These are phyloP conservation scores for Lagenaria siceraria DNA, from an alignment of 306 rosid genomes.

Conservation along the genomic window DNA sequence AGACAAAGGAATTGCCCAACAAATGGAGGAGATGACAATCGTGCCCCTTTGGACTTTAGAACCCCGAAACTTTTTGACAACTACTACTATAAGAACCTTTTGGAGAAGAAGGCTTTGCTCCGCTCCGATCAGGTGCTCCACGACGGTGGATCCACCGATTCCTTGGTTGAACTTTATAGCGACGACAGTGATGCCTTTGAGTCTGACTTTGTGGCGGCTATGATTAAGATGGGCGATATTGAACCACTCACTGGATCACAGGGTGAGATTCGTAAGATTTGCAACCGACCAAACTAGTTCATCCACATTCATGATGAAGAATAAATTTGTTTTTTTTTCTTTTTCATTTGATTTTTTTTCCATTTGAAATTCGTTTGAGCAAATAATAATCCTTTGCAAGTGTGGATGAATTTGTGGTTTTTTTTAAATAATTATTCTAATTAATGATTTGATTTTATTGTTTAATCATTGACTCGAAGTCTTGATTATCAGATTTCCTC, in stretches of 20 bases:
- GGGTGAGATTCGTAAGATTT: constrained; percentile 67
- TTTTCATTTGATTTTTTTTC: background rate
- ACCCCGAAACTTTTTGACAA: constrained; percentile 49
- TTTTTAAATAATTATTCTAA: background rate
- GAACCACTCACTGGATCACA: constrained; percentile 54
- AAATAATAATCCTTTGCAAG: background rate
- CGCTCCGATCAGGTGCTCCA: constrained; percentile 56
- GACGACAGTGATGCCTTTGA: constrained; percentile 17
- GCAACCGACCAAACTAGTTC: constrained; percentile 25
- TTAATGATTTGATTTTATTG: background rate
- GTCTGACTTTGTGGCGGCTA: constrained; percentile 42
- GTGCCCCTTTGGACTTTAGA: constrained; percentile 37
- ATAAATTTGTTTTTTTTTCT: background rate
- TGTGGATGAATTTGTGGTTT: background rate
- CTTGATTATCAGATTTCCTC: background rate
- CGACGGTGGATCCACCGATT: constrained; percentile 62
- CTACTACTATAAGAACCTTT: constrained; percentile 45
- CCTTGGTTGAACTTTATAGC: constrained; percentile 40
- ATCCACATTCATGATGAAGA: background rate
- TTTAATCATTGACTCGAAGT: background rate
- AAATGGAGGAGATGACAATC: constrained; percentile 33
- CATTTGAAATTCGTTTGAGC: background rate
- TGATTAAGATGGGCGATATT: constrained; percentile 71
- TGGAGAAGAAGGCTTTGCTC: constrained; percentile 50
- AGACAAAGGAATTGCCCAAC: constrained; percentile 38